Percentiles rank a stretch among this genome's conserved stretches.
phyloP scores from a whole-genome alignment of 2,329 filamentous ascomycete species.

The Penicillium sp. region DNA sequence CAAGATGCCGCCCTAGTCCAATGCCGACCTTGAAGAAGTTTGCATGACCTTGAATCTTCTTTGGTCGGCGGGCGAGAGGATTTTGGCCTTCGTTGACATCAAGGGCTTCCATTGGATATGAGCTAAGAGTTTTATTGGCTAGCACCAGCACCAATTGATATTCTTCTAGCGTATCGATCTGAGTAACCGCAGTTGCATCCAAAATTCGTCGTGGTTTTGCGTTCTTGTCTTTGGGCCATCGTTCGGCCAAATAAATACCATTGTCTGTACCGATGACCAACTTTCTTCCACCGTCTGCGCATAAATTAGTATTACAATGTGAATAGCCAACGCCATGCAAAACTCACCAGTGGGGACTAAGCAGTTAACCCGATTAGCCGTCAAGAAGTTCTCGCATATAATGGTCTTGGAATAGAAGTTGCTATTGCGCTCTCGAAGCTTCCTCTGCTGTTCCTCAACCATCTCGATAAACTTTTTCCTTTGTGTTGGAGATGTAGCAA shows the following conservation, averaged over 20 bases:
- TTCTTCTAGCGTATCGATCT: constrained; percentile 94
- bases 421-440: constrained; percentile 67
- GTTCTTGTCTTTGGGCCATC: constrained; percentile 76
- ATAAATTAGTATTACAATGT: constrained; percentile 17
- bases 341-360: constrained; percentile 79
- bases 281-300: constrained; percentile 83
- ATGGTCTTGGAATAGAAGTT: constrained; percentile 67
- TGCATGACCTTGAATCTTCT: constrained; percentile 95
- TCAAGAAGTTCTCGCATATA: constrained; percentile 85
- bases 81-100: constrained; percentile 73
- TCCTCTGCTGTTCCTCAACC: constrained; percentile 86
- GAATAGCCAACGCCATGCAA: background rate
- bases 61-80: constrained; percentile 75
- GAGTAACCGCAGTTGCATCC: constrained; percentile 81
- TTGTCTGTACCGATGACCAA: constrained; percentile 91
- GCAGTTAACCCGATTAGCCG: constrained; percentile 87
- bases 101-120: constrained; percentile 81
- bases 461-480: constrained; percentile 96
- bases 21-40: constrained; percentile 99
- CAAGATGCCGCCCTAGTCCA: constrained; percentile 86
- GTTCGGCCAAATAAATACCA: constrained; percentile 87
- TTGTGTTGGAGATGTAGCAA: constrained; percentile 77
- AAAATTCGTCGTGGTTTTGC: constrained; percentile 75
- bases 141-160: constrained; percentile 88
- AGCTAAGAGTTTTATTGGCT: constrained; percentile 87